These are phyloP conservation scores for Solanum ahanhuiri DNA, from an alignment of 257 asterid species.

Conservation along the genomic window DNA sequence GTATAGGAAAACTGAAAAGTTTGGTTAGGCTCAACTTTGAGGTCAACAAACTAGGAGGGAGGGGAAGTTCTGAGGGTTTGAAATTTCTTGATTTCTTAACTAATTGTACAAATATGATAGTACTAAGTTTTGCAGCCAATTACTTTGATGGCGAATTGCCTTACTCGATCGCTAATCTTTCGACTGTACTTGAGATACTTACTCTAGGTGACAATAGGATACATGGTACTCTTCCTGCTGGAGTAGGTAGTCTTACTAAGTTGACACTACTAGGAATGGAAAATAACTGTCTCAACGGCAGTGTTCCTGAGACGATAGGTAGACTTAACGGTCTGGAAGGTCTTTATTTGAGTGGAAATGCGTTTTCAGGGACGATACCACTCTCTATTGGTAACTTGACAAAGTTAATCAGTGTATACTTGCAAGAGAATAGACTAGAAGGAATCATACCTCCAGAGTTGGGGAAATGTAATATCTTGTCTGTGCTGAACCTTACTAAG, in stretches of 20 bases:
- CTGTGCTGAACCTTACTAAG: background rate
- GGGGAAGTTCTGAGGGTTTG: background rate
- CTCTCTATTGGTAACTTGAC: slow-evolving; percentile 9
- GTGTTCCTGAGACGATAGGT: slow-evolving; percentile 7
- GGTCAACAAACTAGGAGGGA: slow-evolving; percentile 7
- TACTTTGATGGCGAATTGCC: slow-evolving; percentile 5
- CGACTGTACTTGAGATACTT: background rate
- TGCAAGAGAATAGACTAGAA: slow-evolving; percentile 6
- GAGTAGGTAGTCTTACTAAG: slow-evolving; percentile 4
- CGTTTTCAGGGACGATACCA: slow-evolving; percentile 7
- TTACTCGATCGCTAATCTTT: slow-evolving; percentile 7
- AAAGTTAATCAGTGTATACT: background rate
- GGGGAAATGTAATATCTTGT: background rate
- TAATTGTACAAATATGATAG: slow-evolving; percentile 10
- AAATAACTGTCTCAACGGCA: background rate
- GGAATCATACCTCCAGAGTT: slow-evolving; percentile 9
- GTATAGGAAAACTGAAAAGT: slow-evolving; percentile 1
- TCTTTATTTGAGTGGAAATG: background rate
- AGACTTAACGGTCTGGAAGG: background rate
- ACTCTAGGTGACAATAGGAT: slow-evolving; percentile 9
- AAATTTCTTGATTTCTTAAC: slow-evolving; percentile 5
- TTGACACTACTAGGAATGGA: background rate
- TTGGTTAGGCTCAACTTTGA: slow-evolving; percentile 2
- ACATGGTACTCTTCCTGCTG: slow-evolving; percentile 10
- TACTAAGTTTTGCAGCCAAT: slow-evolving; percentile 4